Conservation (phyloP, 1,139 yeast genomes). For the Taphrina wiesneri region DNA sequence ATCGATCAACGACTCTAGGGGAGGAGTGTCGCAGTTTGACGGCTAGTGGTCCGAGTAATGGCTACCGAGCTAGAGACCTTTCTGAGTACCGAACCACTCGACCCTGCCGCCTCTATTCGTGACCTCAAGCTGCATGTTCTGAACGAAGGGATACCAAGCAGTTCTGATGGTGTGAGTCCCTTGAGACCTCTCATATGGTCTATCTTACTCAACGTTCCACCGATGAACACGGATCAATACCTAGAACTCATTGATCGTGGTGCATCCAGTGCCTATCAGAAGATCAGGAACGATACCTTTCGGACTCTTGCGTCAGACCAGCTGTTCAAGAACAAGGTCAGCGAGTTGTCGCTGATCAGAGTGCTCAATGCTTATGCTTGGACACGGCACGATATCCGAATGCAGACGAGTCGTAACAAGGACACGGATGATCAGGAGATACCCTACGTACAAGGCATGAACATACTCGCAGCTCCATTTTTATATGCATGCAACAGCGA, state of each 20-base stretch:
- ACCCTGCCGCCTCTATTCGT: neutral
- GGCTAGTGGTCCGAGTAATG: neutral
- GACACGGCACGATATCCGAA: constrained; percentile 43
- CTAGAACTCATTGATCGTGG: constrained; percentile 58
- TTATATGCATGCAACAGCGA: constrained; percentile 76
- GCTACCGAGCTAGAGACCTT: constrained; percentile 30
- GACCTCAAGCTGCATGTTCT: constrained; percentile 26
- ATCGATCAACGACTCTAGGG: no score
- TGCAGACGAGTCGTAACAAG: neutral
- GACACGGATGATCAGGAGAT: constrained; percentile 22
- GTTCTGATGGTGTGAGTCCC: constrained; percentile 45
- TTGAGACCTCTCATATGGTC: constrained; percentile 82
- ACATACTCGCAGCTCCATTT: constrained; percentile 82
- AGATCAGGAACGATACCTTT: constrained; percentile 83
- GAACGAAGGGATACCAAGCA: constrained; percentile 22
- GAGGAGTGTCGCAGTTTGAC: neutral
- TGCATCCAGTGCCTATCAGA: constrained; percentile 59
- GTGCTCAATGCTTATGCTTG: constrained; percentile 75
- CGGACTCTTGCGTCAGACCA: constrained; percentile 79
- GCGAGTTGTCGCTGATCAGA: constrained; percentile 67
- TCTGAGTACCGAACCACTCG: neutral
- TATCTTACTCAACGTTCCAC: constrained; percentile 65
- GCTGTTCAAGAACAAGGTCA: constrained; percentile 63
- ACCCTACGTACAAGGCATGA: constrained; percentile 87
- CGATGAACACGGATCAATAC: constrained; percentile 57